These are phyloP conservation scores for Larix kaempferi DNA, from an alignment of 75 land plant genomes.

Conservation along the genomic window DNA sequence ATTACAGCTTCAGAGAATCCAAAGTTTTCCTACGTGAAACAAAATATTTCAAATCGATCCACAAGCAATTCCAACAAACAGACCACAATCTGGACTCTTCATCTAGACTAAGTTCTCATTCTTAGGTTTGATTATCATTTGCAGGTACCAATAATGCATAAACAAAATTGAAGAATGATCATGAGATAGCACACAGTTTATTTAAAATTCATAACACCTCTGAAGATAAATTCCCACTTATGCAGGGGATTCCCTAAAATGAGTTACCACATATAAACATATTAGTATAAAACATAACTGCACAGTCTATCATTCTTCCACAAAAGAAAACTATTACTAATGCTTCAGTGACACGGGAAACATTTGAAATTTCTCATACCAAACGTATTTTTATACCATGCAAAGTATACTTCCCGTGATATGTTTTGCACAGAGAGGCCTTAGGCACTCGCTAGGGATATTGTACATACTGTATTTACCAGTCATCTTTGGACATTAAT, in stretches of 20 bases:
- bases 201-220: neutral
- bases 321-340: neutral
- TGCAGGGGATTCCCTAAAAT: neutral
- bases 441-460: too few species aligned
- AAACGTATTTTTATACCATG: too few species aligned
- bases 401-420: too few species aligned
- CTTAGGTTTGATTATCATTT: neutral
- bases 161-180: neutral
- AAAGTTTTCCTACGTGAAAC: neutral
- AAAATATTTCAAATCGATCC: neutral
- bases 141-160: neutral
- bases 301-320: neutral
- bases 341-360: conserved; percentile 1
- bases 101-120: neutral
- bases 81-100: too few species aligned
- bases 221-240: neutral
- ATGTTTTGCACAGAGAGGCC: too few species aligned
- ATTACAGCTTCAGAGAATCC: neutral
- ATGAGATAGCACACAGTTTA: too few species aligned
- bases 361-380: neutral
- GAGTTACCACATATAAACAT: neutral
- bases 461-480: too few species aligned
- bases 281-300: neutral
- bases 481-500: too few species aligned
- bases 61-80: neutral